Conservation (phyloP, 2,329 filamentous ascomycete species). For the Aspergillus sp. region DNA sequence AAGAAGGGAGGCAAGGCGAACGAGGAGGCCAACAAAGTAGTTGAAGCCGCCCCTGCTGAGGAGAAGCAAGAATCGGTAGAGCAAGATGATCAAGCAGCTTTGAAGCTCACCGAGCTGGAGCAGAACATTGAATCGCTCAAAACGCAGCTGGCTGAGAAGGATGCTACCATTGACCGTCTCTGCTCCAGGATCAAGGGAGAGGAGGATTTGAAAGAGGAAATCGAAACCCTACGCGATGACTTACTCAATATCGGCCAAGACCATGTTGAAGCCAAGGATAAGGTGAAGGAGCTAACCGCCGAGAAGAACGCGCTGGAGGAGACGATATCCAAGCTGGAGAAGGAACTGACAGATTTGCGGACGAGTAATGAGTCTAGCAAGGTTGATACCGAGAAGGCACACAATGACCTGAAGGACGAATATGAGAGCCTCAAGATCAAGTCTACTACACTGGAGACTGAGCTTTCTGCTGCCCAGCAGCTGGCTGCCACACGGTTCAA, state of each 20-base stretch:
- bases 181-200: conserved; percentile 71
- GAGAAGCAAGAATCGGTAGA: conserved; percentile 27
- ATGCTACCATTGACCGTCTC: conserved; percentile 71
- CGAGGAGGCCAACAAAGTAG: conserved; percentile 36
- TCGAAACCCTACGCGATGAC: conserved; percentile 79
- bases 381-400: conserved; percentile 54
- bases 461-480: conserved; percentile 82
- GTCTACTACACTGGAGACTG: conserved; percentile 71
- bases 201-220: conserved; percentile 79
- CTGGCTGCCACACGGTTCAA: conserved; percentile 85
- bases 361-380: conserved; percentile 48
- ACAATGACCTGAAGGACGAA: conserved; percentile 60
- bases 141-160: conserved; percentile 56
- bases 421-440: conserved; percentile 72
- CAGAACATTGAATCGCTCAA: conserved; percentile 39
- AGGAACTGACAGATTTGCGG: conserved; percentile 63
- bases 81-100: conserved; percentile 33
- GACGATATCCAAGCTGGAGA: conserved; percentile 68
- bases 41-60: conserved; percentile 17
- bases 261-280: conserved; percentile 79
- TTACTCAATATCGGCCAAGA: conserved; percentile 77
- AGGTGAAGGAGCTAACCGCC: conserved; percentile 66
- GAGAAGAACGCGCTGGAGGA: conserved; percentile 69
- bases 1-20: conserved; percentile 66
- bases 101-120: conserved; percentile 35